A percentile compares a stretch with the other conserved stretches of the same genome.
Conservation (phyloP, 306 rosid species). For the Quercus wislizeni region DNA sequence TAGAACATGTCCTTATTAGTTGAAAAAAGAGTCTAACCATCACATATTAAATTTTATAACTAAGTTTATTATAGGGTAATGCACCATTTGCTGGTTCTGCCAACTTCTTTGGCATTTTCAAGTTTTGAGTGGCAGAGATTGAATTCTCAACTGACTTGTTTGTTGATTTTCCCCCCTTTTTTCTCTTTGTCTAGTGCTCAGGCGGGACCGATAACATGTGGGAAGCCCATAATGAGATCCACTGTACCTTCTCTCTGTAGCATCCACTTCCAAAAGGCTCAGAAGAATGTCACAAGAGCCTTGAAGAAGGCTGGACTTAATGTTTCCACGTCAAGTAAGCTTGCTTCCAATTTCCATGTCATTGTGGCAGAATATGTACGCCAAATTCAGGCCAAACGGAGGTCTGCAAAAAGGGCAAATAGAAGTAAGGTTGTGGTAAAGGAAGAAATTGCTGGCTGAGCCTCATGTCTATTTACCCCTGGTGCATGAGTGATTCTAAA, state of each 20-base stretch:
- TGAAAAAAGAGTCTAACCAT: background rate
- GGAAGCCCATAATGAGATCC: constrained; percentile 66
- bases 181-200: constrained; percentile 36
- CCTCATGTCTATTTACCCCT: background rate
- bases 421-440: constrained; percentile 19
- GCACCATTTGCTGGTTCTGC: background rate
- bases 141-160: constrained; percentile 3
- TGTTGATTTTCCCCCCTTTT: background rate
- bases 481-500: background rate
- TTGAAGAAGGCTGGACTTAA: constrained; percentile 52
- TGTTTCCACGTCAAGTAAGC: constrained; percentile 36
- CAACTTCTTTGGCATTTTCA: background rate
- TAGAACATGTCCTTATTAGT: background rate
- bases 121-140: background rate
- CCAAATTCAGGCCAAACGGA: constrained; percentile 52
- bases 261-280: constrained; percentile 51
- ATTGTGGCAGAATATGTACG: constrained; percentile 37
- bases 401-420: constrained; percentile 24
- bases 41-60: background rate
- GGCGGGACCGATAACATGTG: constrained; percentile 56
- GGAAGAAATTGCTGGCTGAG: constrained; percentile 29
- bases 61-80: background rate
- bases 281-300: constrained; percentile 50
- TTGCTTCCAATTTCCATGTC: constrained; percentile 54
- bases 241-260: constrained; percentile 54